Conservation (phyloP, 345 rosid species). For the Euphorbia pulcherrima region DNA sequence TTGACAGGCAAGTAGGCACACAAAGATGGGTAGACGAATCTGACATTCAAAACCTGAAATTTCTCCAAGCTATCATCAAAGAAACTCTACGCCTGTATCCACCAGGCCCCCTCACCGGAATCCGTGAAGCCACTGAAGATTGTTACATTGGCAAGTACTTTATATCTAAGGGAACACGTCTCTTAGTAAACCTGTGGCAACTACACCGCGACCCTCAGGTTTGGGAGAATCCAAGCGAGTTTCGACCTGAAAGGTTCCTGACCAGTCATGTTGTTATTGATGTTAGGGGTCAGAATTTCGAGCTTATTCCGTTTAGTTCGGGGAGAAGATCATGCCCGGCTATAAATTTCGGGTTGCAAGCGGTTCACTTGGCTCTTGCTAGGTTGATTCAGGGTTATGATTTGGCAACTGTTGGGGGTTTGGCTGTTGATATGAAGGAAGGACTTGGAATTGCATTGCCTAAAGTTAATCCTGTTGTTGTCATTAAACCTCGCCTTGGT, state of each 20-base stretch:
- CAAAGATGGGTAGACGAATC: slow-evolving; percentile 50
- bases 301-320: slow-evolving; percentile 28
- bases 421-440: slow-evolving; percentile 28
- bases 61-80: slow-evolving; percentile 54
- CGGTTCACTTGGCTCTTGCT: slow-evolving; percentile 22
- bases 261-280: slow-evolving; percentile 19
- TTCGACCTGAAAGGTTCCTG: slow-evolving; percentile 32
- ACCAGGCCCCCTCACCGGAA: slow-evolving; percentile 30
- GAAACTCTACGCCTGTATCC: slow-evolving; percentile 45
- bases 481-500: slow-evolving; percentile 18
- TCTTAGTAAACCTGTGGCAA: slow-evolving; percentile 37
- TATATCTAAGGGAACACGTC: slow-evolving; percentile 30
- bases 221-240: slow-evolving; percentile 32
- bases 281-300: slow-evolving; percentile 23
- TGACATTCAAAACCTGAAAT: slow-evolving; percentile 40
- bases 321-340: slow-evolving; percentile 36
- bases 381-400: slow-evolving; percentile 28
- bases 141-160: slow-evolving; percentile 24
- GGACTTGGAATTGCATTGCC: slow-evolving; percentile 21
- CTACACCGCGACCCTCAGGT: slow-evolving; percentile 37
- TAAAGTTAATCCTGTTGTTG: slow-evolving; percentile 17
- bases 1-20: slow-evolving; percentile 42
- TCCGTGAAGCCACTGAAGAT: slow-evolving; percentile 38
- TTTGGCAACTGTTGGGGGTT: slow-evolving; percentile 7
- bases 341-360: slow-evolving; percentile 12